Evolutionary conservation across 306 rosid genomes (phyloP).

Genomic region (Ziziphus jujuba): DNA sequence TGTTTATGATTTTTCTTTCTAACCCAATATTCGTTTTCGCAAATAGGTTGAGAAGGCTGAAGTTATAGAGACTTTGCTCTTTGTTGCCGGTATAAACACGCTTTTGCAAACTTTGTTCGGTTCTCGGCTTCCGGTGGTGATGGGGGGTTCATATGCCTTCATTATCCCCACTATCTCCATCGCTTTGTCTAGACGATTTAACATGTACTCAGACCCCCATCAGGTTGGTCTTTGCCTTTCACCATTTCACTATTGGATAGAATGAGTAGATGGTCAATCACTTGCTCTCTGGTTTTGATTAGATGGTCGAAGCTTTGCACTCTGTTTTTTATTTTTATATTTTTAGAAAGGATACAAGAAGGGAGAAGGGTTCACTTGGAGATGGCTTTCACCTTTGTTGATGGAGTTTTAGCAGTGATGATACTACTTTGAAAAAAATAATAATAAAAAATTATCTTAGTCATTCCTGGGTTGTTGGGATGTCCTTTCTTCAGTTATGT

Average conservation of each 20-base stretch:
- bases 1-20: constrained; percentile 5
- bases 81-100: constrained; percentile 79
- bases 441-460: no score
- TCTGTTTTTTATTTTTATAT: no score
- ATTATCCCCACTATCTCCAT: constrained; percentile 58
- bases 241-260: neutral
- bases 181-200: constrained; percentile 56
- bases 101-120: constrained; percentile 70
- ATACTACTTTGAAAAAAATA: no score
- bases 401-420: no score
- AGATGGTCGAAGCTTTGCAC: no score
- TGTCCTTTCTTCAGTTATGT: no score
- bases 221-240: constrained; percentile 43
- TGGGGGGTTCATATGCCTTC: constrained; percentile 74
- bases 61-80: constrained; percentile 70
- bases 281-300: no score
- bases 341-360: no score
- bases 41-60: constrained; percentile 80
- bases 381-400: neutral
- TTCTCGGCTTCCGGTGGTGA: constrained; percentile 76
- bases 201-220: constrained; percentile 45
- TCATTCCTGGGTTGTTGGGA: no score
- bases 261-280: neutral
- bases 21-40: neutral
- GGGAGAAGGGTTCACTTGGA: constrained; percentile 9